These are phyloP conservation scores for Anethum foeniculum DNA, from an alignment of 140 eudicot genomes.

Conservation along the genomic window DNA sequence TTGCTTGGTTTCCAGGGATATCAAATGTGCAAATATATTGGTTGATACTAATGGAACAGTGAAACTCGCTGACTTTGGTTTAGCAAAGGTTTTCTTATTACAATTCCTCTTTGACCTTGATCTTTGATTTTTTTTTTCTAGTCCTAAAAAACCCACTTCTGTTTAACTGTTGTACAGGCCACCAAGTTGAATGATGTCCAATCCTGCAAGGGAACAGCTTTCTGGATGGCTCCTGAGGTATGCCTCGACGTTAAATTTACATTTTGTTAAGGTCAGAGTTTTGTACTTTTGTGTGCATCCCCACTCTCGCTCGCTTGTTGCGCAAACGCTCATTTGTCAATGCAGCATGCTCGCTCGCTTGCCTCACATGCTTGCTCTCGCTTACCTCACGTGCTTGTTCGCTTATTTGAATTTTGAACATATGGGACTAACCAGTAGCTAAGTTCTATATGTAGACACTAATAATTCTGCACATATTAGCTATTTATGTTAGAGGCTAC, in stretches of 20 bases:
- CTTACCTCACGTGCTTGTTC: not conserved
- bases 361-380: not conserved
- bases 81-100: slow-evolving; percentile 68
- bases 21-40: slow-evolving; percentile 93
- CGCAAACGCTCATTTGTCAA: too few species aligned
- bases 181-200: slow-evolving; percentile 70
- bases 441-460: not conserved
- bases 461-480: not conserved
- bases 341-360: too few species aligned
- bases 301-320: too few species aligned
- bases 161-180: slow-evolving; percentile 43
- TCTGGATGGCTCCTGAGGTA: slow-evolving; percentile 99
- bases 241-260: slow-evolving; percentile 15
- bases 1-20: slow-evolving; percentile 58
- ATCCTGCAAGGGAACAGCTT: slow-evolving; percentile 88
- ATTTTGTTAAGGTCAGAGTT: not conserved
- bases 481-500: not conserved
- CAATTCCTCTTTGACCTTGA: not conserved
- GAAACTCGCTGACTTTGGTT: slow-evolving; percentile 97
- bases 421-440: not conserved
- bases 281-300: not conserved
- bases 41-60: slow-evolving; percentile 73
- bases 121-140: not conserved
- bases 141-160: not conserved
- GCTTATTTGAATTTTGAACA: not conserved